Evolutionary conservation across 2,329 filamentous ascomycete genomes (phyloP).

Genomic region (Aspergillus neotritici): DNA sequence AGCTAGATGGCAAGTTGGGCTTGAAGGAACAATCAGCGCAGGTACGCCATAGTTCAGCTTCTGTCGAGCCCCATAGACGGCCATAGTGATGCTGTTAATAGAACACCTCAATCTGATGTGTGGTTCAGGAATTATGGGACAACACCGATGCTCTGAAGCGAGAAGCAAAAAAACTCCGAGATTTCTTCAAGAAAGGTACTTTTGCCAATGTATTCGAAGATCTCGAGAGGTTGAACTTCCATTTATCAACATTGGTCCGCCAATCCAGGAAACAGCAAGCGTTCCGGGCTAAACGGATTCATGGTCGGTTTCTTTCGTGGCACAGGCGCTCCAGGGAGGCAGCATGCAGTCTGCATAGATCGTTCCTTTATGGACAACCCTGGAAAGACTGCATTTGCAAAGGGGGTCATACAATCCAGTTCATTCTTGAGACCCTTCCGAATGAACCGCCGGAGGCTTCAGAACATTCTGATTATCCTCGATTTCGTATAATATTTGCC

Average conservation of each 20-base stretch:
- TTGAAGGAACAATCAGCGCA: not conserved
- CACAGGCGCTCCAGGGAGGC: not conserved
- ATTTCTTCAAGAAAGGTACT: conserved; percentile 10
- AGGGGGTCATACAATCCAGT: not conserved
- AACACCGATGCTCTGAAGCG: not conserved
- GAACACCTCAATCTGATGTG: not conserved
- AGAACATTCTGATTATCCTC: not conserved
- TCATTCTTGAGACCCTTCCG: not conserved
- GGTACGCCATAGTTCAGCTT: not conserved
- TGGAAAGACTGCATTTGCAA: conserved; percentile 6
- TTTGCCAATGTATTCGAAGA: conserved; percentile 9
- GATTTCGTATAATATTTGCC: not conserved
- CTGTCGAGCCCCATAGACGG: too few relatives aligned
- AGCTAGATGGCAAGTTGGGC: not conserved
- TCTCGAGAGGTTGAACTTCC: conserved; percentile 7
- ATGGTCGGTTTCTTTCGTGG: not conserved
- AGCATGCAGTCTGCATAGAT: conserved; percentile 1
- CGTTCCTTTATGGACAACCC: conserved; percentile 1
- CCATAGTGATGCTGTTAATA: not conserved
- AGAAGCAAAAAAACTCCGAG: conserved; percentile 5
- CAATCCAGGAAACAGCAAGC: not conserved
- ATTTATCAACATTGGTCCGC: conserved; percentile 10
- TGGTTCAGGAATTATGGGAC: too few relatives aligned
- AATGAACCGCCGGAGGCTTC: not conserved
- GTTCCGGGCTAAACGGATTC: not conserved